Percentiles rank a stretch among this genome's conserved stretches.
These are phyloP conservation scores for Parafenestella ontariensis DNA, from an alignment of 2,329 filamentous ascomycete genomes.

Conservation along the genomic window DNA sequence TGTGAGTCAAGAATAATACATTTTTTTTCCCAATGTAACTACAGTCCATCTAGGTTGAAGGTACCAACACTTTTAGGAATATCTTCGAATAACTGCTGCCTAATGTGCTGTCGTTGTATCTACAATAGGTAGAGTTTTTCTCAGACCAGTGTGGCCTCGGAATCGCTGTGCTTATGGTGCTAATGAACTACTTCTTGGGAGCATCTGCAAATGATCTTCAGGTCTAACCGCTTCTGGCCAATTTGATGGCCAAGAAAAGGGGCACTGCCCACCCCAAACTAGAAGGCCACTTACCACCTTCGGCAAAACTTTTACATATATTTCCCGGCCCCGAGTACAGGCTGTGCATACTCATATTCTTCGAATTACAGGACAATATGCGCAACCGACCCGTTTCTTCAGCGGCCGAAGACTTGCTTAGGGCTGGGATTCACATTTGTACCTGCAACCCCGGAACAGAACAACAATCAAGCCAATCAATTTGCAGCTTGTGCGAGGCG, in stretches of 20 bases:
- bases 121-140: neutral
- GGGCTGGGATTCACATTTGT: too few relatives aligned
- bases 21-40: neutral
- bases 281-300: too few relatives aligned
- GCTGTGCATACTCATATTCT: neutral
- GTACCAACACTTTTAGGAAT: neutral
- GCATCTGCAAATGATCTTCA: too few relatives aligned
- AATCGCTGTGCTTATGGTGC: neutral
- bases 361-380: neutral
- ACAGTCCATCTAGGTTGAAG: neutral
- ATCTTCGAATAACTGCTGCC: neutral
- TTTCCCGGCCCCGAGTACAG: neutral
- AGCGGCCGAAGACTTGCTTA: neutral
- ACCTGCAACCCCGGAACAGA: too few relatives aligned
- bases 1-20: neutral
- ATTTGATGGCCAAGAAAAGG: neutral
- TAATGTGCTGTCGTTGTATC: neutral
- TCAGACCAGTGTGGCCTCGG: neutral
- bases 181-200: too few relatives aligned
- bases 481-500: neutral
- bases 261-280: neutral
- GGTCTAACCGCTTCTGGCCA: neutral
- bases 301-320: too few relatives aligned
- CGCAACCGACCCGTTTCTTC: neutral
- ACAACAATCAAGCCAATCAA: neutral